Percentiles rank a stretch among this genome's conserved stretches.
Conservation (phyloP, 192 early-diverging fungal species). For the Chytriomyces sp. region DNA sequence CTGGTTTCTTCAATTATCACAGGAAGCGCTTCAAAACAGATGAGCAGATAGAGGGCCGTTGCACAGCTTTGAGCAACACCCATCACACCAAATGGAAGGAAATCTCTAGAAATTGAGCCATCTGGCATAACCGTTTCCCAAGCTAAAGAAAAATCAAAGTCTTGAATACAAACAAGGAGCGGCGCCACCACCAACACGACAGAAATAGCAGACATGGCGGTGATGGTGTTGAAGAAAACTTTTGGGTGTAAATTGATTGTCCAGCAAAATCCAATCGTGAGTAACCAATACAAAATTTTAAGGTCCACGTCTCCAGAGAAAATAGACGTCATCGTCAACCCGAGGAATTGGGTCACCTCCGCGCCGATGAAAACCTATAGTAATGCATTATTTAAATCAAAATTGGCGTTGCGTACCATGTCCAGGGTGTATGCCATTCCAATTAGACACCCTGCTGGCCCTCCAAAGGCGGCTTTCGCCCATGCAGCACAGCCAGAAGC, state of each 20-base stretch:
- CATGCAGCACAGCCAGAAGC: conserved; percentile 15
- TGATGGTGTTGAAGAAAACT: conserved; percentile 16
- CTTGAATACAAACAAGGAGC: not conserved
- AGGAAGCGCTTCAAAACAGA: conserved; percentile 19
- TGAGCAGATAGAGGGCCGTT: conserved; percentile 10
- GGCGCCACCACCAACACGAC: not conserved
- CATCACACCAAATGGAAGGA: conserved; percentile 6
- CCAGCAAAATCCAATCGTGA: conserved; percentile 6
- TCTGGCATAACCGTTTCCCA: conserved; percentile 9
- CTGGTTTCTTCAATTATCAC: conserved; percentile 17
- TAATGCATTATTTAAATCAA: not conserved
- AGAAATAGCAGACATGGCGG: conserved; percentile 1
- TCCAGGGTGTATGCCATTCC: conserved; percentile 20
- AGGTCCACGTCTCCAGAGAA: not conserved
- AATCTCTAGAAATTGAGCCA: not conserved
- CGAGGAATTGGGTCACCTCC: conserved; percentile 2
- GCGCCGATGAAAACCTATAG: conserved; percentile 14
- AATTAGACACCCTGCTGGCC: conserved; percentile 6
- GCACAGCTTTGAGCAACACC: conserved; percentile 10
- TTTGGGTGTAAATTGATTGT: conserved; percentile 12
- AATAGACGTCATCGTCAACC: not conserved
- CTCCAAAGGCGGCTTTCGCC: conserved; percentile 23
- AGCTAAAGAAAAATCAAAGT: conserved; percentile 15
- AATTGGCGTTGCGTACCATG: not conserved
- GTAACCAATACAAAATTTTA: not conserved